Conservation (phyloP, 1,284 basidiomycete species). For the Malassezia vespertilionis region DNA sequence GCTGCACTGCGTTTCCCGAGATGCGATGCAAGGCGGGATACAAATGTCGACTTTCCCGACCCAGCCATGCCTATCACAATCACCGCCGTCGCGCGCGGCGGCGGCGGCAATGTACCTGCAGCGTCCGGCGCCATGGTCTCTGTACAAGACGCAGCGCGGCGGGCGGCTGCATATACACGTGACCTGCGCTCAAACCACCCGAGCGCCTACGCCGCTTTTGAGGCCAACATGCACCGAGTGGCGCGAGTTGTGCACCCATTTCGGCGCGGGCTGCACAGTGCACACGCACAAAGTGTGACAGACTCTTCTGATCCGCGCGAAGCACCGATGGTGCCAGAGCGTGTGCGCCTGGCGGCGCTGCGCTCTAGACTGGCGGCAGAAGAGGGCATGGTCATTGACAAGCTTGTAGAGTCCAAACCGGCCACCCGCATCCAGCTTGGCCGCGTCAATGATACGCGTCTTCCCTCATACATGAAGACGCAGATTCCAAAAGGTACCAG, state of each 20-base stretch:
- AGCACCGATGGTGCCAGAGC: not conserved
- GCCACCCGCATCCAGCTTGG: conserved; percentile 29
- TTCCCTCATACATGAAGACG: conserved; percentile 86
- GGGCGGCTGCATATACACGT: not conserved
- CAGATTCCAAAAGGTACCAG: conserved; percentile 66
- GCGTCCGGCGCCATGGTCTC: conserved; percentile 4
- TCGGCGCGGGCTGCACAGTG: not conserved
- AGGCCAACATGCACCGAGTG: not conserved
- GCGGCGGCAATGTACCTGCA: conserved; percentile 22
- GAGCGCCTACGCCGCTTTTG: too few relatives aligned
- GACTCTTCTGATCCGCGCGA: not conserved
- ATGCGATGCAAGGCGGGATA: conserved; percentile 51
- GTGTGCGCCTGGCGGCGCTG: conserved; percentile 20
- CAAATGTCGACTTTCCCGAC: conserved; percentile 92
- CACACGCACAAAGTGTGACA: not conserved
- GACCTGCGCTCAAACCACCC: not conserved
- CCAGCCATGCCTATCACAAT: conserved; percentile 68
- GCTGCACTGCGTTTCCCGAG: conserved; percentile 17
- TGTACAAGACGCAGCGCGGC: not conserved
- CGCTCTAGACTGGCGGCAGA: conserved; percentile 30
- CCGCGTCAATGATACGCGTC: conserved; percentile 51
- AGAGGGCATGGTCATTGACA: conserved; percentile 24
- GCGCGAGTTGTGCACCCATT: not conserved
- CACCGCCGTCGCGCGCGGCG: conserved; percentile 39
- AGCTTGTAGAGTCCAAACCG: conserved; percentile 20